phyloP scores from a whole-genome alignment of 176 grass and related monocot genomes.

The Oryza brachyantha region DNA sequence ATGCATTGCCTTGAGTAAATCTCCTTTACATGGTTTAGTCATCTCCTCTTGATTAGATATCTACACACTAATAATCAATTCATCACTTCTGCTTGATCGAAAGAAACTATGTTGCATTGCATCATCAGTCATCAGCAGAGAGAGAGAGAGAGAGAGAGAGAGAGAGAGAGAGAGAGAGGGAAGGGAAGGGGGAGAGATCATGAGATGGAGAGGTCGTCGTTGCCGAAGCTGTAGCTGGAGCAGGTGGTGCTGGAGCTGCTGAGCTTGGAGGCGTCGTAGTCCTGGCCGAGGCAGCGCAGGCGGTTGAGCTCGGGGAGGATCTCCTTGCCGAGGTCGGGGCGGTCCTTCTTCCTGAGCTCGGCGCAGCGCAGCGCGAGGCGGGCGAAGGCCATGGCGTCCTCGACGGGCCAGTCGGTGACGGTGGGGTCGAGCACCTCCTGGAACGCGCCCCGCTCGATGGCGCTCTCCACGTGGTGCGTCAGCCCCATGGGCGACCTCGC shows the following conservation, averaged over 20 bases:
- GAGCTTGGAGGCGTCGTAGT: constrained; percentile 31
- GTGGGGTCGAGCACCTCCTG: constrained; percentile 69
- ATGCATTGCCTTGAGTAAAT: constrained; percentile 31
- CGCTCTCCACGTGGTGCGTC: constrained; percentile 57
- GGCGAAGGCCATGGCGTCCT: constrained; percentile 60
- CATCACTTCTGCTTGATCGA: constrained; percentile 18
- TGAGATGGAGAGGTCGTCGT: constrained; percentile 18
- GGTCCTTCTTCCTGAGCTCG: constrained; percentile 74
- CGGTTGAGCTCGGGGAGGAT: constrained; percentile 69
- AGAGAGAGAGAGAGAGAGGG: no score
- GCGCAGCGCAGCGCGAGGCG: constrained; percentile 62
- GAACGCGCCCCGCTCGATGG: constrained; percentile 64
- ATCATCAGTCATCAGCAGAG: constrained; percentile 24
- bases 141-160: no score
- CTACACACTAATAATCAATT: constrained; percentile 43
- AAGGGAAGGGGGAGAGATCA: no score
- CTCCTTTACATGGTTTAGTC: constrained; percentile 15
- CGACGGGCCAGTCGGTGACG: constrained; percentile 64
- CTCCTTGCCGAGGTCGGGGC: constrained; percentile 64
- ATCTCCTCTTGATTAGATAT: constrained; percentile 13
- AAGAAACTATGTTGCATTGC: constrained; percentile 26
- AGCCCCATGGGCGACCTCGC: constrained; percentile 81
- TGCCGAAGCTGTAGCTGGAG: constrained; percentile 37
- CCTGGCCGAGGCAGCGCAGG: constrained; percentile 56
- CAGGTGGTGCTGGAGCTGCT: constrained; percentile 39